Conservation (phyloP, 306 rosid genomes). For the Betula pendula region DNA sequence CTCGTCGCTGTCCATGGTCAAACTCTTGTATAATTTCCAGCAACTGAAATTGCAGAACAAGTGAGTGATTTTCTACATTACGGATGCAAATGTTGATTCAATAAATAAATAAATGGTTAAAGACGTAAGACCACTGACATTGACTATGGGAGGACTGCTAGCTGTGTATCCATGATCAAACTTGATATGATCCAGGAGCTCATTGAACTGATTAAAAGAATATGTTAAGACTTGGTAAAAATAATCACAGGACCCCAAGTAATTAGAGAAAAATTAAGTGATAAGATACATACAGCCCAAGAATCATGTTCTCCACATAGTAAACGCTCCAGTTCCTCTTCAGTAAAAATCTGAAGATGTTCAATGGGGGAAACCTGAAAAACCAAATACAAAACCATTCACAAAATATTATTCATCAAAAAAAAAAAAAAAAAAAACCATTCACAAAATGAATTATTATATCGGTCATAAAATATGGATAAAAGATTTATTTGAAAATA, state of each 20-base stretch:
- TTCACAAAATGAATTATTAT: constrained; percentile 17
- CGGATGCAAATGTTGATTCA: constrained; percentile 12
- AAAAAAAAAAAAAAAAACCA: too few relatives aligned
- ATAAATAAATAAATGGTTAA: background rate
- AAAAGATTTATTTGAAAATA: background rate
- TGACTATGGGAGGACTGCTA: constrained; percentile 83
- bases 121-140: constrained; percentile 47
- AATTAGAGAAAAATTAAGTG: constrained; percentile 14
- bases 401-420: constrained; percentile 20
- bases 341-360: constrained; percentile 70
- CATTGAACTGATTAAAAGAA: constrained; percentile 54
- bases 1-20: constrained; percentile 62
- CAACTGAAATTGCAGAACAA: constrained; percentile 51
- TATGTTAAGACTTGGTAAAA: constrained; percentile 11
- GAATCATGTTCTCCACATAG: constrained; percentile 88
- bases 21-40: constrained; percentile 81
- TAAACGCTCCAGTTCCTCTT: constrained; percentile 81
- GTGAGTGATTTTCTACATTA: constrained; percentile 8
- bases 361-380: constrained; percentile 80
- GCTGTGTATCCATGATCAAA: constrained; percentile 98
- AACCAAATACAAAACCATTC: background rate
- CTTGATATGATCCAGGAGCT: constrained; percentile 83
- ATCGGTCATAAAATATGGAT: background rate
- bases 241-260: background rate
- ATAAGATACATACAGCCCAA: constrained; percentile 71